Conservation (phyloP, 208 protist species). For the Angomonas deanei region DNA sequence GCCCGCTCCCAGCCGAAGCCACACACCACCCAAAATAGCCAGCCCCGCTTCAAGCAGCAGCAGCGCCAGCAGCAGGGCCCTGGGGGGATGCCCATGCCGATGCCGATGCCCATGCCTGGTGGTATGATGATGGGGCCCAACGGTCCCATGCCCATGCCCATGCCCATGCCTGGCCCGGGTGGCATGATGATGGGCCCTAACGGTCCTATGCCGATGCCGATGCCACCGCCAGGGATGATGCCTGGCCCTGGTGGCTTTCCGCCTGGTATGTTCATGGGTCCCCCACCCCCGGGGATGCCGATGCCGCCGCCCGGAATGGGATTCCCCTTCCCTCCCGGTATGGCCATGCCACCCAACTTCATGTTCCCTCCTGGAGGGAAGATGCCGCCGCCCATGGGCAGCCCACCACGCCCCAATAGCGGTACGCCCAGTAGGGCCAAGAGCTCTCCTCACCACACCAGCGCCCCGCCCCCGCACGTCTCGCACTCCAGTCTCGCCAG, state of each 20-base stretch:
- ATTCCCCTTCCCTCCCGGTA: conserved; percentile 13
- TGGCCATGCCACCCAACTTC: conserved; percentile 12
- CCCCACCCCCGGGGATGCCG: no score
- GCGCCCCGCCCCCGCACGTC: not conserved
- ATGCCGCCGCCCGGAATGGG: conserved; percentile 2
- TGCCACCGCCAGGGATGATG: no score
- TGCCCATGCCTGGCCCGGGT: conserved; percentile 19
- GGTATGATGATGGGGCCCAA: not conserved
- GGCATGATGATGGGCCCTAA: conserved; percentile 10
- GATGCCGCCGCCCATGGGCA: conserved; percentile 5
- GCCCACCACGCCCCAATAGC: not conserved
- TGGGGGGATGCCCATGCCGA: not conserved
- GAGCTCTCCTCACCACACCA: not conserved
- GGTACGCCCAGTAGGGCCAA: not conserved
- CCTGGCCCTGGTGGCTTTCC: no score
- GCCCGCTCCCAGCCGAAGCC: not conserved
- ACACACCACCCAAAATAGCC: not conserved
- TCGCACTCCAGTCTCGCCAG: not conserved
- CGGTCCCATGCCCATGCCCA: conserved; percentile 18
- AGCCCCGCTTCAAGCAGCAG: not conserved
- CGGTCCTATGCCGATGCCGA: not conserved
- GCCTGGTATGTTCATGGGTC: conserved; percentile 15
- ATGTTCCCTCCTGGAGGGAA: conserved; percentile 7
- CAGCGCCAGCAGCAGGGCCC: not conserved
- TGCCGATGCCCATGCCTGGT: not conserved